phyloP scores from a whole-genome alignment of 139 green algal genomes.

The Micromonas pusilla region DNA sequence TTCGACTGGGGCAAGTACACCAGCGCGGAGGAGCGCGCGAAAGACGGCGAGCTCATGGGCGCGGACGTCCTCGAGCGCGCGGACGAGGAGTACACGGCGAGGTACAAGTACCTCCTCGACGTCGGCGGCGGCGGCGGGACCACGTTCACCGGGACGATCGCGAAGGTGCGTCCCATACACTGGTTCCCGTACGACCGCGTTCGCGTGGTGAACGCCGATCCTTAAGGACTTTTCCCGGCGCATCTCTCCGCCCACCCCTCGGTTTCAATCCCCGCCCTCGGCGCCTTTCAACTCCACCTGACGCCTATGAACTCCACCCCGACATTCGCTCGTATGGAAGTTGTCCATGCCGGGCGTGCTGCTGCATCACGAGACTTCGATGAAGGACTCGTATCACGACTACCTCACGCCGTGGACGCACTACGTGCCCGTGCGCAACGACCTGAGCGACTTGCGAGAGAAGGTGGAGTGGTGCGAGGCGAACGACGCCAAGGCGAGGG shows the following conservation, averaged over 20 bases:
- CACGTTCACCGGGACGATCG: not conserved
- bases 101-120: conserved; percentile 9
- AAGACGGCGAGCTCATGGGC: not conserved
- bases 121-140: conserved; percentile 11
- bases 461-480: not conserved
- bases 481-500: not conserved
- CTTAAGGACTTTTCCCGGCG: too few species aligned
- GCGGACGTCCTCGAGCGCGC: not conserved
- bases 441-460: not conserved
- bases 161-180: not conserved
- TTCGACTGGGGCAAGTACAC: not conserved
- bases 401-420: not conserved
- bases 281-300: too few species aligned
- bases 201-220: too few species aligned
- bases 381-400: conserved; percentile 15
- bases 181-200: too few species aligned
- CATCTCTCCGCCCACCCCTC: too few species aligned
- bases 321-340: conserved; percentile 1
- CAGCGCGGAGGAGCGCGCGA: not conserved
- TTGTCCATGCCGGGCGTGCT: conserved; percentile 10
- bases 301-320: too few species aligned
- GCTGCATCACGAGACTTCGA: conserved; percentile 10
- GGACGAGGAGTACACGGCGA: not conserved
- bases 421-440: conserved; percentile 1
- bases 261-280: too few species aligned